Base-by-base conservation (phyloP, 805 yeast genomes). In the Nakazawaea populi region DNA sequence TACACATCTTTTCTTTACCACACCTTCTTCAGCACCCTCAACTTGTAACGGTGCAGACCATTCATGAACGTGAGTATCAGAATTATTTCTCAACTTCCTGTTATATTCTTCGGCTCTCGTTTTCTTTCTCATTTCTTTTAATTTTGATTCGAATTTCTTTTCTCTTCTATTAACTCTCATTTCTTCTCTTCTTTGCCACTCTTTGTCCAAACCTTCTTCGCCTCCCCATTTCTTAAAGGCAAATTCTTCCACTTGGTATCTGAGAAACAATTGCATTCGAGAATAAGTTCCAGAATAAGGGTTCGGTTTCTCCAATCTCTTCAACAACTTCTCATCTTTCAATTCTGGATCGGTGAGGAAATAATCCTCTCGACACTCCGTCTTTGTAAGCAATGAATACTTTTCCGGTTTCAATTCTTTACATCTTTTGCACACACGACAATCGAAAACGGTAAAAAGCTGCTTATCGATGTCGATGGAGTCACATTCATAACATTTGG, bases 181-280 rank as follows among this genome's bases (percentile, higher is more conserved):
- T 46, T 76, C 80, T 65, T 89, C 96, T 34, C 99, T 70, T 47
- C 89, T 68, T 56, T 88, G 87, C 88, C 96, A 94, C 65, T 94
- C 99, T n/a, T 77, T 77, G 65, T 94, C 99, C 39, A 94, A 68
- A 0, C 87, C 89, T 50, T 89, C 96, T 8, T 84, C 77, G 1
- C 95, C 85, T 1, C 94, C 96, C 99, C 99, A 94, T 68, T 94
- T 92, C 62, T 87, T 85, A 70, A 84, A 88, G 0, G 98, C 96
- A 67, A 76, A 88, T 60, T 85, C 89, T 65, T 94, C 99, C n/a
- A 94, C 89, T 60, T 94, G 98, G 61, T 82, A 87, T 53, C 99
- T 72, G 43, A 94, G 68, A 69, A 83, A 94, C 51, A 94, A 73
- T 75, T 91, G 96, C 99, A 94, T 94, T 61, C 94, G 78, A 46